Conservation (phyloP, 306 rosid species). For the Adenanthera pavonina region DNA sequence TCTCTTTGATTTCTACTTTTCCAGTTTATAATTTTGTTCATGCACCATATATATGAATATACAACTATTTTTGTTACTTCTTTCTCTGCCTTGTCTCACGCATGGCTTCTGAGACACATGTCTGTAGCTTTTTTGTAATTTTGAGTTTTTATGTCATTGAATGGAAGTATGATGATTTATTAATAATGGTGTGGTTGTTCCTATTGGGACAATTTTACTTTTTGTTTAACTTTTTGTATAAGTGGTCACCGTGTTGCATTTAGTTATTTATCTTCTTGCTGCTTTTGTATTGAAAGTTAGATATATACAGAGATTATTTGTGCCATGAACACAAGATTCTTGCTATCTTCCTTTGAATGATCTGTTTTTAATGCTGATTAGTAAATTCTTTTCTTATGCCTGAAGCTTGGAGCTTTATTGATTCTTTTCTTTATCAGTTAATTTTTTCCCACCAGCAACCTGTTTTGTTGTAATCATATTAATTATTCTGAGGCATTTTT, state of each 20-base stretch:
- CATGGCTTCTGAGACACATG: not conserved
- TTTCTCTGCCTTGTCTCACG: conserved; percentile 3
- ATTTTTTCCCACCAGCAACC: not conserved
- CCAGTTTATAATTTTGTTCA: conserved; percentile 21
- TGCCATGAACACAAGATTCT: not conserved
- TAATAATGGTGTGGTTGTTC: not conserved
- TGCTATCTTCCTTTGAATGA: conserved; percentile 17
- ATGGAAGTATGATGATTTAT: not conserved
- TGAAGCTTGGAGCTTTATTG: conserved; percentile 2
- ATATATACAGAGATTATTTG: conserved; percentile 24
- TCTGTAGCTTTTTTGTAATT: not conserved
- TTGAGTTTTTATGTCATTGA: conserved; percentile 10
- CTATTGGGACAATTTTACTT: not conserved
- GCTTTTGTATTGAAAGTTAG: conserved; percentile 10
- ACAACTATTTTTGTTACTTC: not conserved
- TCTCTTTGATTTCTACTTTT: conserved; percentile 24
- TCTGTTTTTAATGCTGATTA: conserved; percentile 7
- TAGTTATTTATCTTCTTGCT: conserved; percentile 18
- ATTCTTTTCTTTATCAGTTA: conserved; percentile 2
- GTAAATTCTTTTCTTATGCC: conserved; percentile 9
- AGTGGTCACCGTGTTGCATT: not conserved
- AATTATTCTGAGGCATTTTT: conserved; percentile 35
- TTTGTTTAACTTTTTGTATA: conserved; percentile 9
- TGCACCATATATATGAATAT: not conserved
- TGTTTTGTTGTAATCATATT: conserved; percentile 8